Base-by-base conservation (phyloP, 2,329 filamentous ascomycete genomes). In the Ophiostoma montium region DNA sequence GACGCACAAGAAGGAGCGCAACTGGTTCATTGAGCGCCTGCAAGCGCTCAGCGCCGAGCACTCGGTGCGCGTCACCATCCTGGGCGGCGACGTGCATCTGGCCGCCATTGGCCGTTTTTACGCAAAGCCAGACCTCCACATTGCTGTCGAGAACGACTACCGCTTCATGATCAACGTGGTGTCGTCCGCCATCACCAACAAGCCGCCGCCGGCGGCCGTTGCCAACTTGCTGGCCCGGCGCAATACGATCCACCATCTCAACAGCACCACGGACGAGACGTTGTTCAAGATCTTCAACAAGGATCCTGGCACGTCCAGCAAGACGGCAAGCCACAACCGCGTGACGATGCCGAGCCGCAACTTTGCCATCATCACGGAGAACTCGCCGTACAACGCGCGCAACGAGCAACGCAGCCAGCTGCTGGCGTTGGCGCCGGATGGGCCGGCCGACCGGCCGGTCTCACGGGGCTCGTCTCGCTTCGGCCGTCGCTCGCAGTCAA, bases 81-180 rank as follows among this genome's bases (percentile, higher is more conserved):
- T 98, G 4, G 85, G 90, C 56, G 92, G 92, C 23, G 92, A 96
- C 60, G 92, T 96, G 39, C 90, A 96, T 63, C 70, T 96, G 35
- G 89, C 86, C 27, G 92, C 89, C 12, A 72, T 96, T 23, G 92
- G 92, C 0, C 86, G 92, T 53, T 96, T 98, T 70, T 95, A 94
- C 69, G 89, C 86, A 15, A 92, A 92, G 59, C 86, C 87, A 8
- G 82, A 81, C 57, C 72, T 92, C 41, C 74, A 81, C 48, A 75
- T 95, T 32, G 75, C 86, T 1, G 83, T 81, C 49, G 84, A 90
- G 61, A 75, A 82, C 52, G 92, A 98, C 63, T 84, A 87, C 62
- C 79, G 92, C 50, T 96, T 96, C 65, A 96, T 98, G 80, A 84
- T 82, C 46, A 98, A 98, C 60, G 75, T 98, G 18, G 76, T 96